These are phyloP conservation scores for Tylopilus felleus DNA, from an alignment of 768 basidiomycete genomes.

Conservation along the genomic window DNA sequence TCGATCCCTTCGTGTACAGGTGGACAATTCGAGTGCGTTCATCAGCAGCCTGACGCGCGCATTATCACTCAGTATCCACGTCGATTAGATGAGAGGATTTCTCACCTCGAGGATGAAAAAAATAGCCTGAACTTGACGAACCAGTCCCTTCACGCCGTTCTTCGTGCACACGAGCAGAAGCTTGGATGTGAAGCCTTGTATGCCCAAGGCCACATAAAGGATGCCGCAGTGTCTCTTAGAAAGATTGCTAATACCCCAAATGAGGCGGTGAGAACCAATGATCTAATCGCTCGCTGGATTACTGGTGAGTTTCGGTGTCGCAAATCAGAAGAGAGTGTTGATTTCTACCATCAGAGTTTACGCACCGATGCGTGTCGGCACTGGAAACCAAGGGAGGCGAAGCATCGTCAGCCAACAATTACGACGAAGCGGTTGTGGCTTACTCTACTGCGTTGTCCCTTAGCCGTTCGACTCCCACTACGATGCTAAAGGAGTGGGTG, in stretches of 20 bases:
- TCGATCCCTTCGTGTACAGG: neutral
- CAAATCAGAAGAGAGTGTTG: neutral
- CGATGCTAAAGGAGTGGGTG: neutral
- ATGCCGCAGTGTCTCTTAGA: neutral
- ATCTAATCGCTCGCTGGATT: neutral
- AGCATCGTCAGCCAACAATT: neutral
- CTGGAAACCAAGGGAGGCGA: neutral
- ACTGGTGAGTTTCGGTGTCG: neutral
- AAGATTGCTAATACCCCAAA: neutral
- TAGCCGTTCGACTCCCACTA: neutral
- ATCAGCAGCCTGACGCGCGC: neutral
- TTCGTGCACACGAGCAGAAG: neutral
- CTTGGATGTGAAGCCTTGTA: neutral
- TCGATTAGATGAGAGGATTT: neutral
- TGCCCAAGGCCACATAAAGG: neutral
- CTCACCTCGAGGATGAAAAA: neutral
- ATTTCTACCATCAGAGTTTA: conserved; percentile 1
- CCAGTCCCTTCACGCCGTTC: neutral
- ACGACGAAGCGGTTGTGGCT: neutral
- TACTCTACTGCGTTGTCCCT: conserved; percentile 1
- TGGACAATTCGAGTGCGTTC: neutral
- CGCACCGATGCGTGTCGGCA: neutral
- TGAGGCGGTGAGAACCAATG: neutral
- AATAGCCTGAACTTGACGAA: too few species aligned
- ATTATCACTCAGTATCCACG: neutral